Percentiles rank a stretch among this genome's conserved stretches.
Conservation (phyloP, 2,329 filamentous ascomycete genomes). For the Diplodia seriata region DNA sequence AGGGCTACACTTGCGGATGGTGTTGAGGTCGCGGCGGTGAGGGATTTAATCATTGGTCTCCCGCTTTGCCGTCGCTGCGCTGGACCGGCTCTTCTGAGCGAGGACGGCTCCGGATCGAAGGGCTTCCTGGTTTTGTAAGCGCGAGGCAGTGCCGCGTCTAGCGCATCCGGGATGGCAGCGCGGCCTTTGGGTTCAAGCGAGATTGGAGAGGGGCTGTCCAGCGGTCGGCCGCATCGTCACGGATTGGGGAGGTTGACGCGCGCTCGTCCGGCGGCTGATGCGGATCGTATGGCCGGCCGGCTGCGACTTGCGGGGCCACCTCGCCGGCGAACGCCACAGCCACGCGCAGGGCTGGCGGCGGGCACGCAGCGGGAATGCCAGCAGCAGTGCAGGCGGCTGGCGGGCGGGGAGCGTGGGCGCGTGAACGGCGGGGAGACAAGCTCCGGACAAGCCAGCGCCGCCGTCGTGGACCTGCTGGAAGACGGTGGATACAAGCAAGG, state of each 20-base stretch:
- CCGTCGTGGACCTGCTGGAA: slow-evolving; percentile 1
- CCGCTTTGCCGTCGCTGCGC: slow-evolving; percentile 16
- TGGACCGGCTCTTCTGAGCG: not conserved
- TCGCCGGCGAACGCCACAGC: not conserved
- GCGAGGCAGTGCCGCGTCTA: slow-evolving; percentile 10
- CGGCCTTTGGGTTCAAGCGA: slow-evolving; percentile 8
- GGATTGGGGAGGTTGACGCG: slow-evolving; percentile 6
- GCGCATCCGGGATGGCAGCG: not conserved
- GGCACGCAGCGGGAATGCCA: not conserved
- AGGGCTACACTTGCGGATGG: slow-evolving; percentile 16
- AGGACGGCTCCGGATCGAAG: slow-evolving; percentile 21
- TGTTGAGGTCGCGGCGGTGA: slow-evolving; percentile 28
- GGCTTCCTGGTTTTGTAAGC: slow-evolving; percentile 21
- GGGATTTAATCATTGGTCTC: slow-evolving; percentile 25
- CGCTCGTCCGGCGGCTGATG: not conserved
- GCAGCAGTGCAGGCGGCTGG: not conserved
- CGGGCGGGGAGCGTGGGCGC: not conserved
- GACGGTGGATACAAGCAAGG: slow-evolving; percentile 2
- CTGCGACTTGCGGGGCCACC: not conserved
- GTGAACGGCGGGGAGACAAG: not conserved
- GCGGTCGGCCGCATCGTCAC: slow-evolving; percentile 9
- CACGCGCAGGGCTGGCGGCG: not conserved
- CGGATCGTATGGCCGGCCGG: slow-evolving; percentile 13
- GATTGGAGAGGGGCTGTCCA: slow-evolving; percentile 19
- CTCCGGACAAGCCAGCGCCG: too few relatives aligned